A percentile compares a stretch with the other conserved stretches of the same genome.
phyloP scores from a whole-genome alignment of 2,329 filamentous ascomycete species.

The Claviceps sp. region DNA sequence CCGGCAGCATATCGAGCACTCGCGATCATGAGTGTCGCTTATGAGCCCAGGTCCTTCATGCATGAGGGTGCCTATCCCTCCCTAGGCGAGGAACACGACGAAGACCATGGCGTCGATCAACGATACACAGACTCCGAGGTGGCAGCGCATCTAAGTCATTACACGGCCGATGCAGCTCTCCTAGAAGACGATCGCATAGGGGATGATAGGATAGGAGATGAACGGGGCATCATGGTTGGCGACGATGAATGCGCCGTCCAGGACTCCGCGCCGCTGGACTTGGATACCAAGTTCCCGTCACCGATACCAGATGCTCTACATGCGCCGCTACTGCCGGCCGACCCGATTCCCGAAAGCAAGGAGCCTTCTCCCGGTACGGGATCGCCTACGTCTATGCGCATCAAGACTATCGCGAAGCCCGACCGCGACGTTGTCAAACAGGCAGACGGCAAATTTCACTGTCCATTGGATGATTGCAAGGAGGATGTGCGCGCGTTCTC shows the following conservation, averaged over 20 bases:
- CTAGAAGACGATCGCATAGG: slow-evolving; percentile 11
- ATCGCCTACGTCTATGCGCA: slow-evolving; percentile 25
- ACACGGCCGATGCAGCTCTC: slow-evolving; percentile 23
- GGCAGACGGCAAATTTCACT: slow-evolving; percentile 61
- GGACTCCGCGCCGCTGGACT: slow-evolving; percentile 26
- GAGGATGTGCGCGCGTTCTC: slow-evolving; percentile 54
- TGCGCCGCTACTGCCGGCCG: slow-evolving; percentile 18
- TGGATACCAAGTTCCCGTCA: slow-evolving; percentile 22
- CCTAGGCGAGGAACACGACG: slow-evolving; percentile 30
- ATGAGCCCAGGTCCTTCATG: slow-evolving; percentile 35
- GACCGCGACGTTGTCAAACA: slow-evolving; percentile 48
- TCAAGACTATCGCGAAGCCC: slow-evolving; percentile 45
- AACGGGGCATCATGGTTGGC: slow-evolving; percentile 17
- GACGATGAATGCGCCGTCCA: slow-evolving; percentile 23
- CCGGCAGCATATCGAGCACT: slow-evolving; percentile 9
- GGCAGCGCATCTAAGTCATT: slow-evolving; percentile 29
- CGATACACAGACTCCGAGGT: slow-evolving; percentile 30
- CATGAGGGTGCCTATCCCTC: slow-evolving; percentile 34
- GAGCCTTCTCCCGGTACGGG: slow-evolving; percentile 19
- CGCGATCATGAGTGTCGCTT: slow-evolving; percentile 36
- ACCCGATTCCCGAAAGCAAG: slow-evolving; percentile 21
- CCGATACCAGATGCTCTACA: slow-evolving; percentile 20
- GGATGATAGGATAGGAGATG: not conserved
- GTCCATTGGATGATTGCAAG: slow-evolving; percentile 55
- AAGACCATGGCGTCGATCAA: slow-evolving; percentile 27